Evolutionary conservation across 2,329 filamentous ascomycete genomes (phyloP), one percentile per base, ranked within the genome.

Genomic region (Fusarium palustre): DNA sequence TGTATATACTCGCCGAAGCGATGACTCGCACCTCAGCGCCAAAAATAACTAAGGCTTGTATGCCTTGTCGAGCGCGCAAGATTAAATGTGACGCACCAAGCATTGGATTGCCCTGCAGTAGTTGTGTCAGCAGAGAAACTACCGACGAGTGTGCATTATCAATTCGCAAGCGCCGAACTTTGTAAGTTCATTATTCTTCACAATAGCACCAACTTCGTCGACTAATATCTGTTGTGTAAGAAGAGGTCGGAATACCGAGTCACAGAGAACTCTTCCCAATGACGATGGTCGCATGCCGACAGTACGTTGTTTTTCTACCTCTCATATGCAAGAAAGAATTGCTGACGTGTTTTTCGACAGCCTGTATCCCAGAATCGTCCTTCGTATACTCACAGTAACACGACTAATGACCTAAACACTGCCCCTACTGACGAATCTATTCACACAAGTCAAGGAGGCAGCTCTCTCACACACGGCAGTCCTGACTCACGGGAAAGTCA

Each of bases 71-170:
- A 25, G 25, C 54, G 8, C 70, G 70, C 30, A 72, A 72, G 43
- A 52, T 68, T 13, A 72, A 72, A 28, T 72, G 70, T 13, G 62
- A 72, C 45, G 70, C 70, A 20, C 42, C 66, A 5, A 46, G 47
- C 0, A 45, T 48, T 10, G 70, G 70, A 0, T 16, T 68, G 7
- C 70, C 70, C 12, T 72, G 70, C 3, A 57, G 64, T 28, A 60
- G 55, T 38, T 72, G 70, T 24, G 45, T 57, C 7, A 59, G 57
- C n/a, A 63, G 64, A 25, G 56, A 63, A 7, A 63, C 55, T 9
- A 24, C 31, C 0, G 52, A 36, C 1, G 58, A 48, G 0, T 72
- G 70, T 16, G 55, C 68, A 1, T n/a, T 72, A 16, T 55, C 66
- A 16, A 31, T 52, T 0, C 59, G 70, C 10, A 72, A 72, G 28